Evolutionary conservation across 2,329 filamentous ascomycete species (phyloP).

Genomic region (Fusarium incarnatum): DNA sequence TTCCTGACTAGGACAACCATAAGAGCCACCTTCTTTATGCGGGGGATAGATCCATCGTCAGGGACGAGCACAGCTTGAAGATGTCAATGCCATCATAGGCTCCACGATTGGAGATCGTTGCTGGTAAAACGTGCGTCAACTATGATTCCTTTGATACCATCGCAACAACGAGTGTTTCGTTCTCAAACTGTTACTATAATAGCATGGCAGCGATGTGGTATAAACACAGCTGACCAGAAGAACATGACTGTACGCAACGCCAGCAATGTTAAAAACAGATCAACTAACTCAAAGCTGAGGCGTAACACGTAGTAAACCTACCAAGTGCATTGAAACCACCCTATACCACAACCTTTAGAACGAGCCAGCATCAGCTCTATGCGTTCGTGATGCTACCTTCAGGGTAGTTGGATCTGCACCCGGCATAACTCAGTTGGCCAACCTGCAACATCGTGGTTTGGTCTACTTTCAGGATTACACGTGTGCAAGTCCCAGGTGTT

Average conservation of each 20-base stretch:
- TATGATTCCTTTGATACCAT: neutral
- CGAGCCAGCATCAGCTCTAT: conserved; percentile 18
- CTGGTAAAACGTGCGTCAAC: conserved; percentile 6
- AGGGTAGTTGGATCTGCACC: conserved; percentile 33
- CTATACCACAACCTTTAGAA: conserved; percentile 11
- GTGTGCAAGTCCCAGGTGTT: conserved; percentile 33
- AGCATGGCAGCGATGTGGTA: neutral
- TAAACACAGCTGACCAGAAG: neutral
- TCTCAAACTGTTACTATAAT: no score
- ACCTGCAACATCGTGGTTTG: conserved; percentile 9
- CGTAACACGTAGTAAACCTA: neutral
- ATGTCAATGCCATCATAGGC: conserved; percentile 26
- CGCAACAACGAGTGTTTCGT: conserved; percentile 1
- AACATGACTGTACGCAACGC: neutral
- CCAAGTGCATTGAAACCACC: conserved; percentile 7
- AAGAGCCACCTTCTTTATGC: conserved; percentile 36
- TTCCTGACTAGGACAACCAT: conserved; percentile 44
- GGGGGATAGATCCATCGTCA: conserved; percentile 39
- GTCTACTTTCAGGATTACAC: conserved; percentile 17
- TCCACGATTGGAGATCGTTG: conserved; percentile 30
- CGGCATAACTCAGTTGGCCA: conserved; percentile 16
- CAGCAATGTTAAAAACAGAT: neutral
- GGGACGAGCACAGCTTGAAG: conserved; percentile 30
- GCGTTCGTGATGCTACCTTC: conserved; percentile 32
- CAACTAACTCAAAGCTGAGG: neutral